Percentiles rank a stretch among this genome's conserved stretches.
These are phyloP conservation scores for Epichloe scottii DNA, from an alignment of 2,329 filamentous ascomycete species.

Conservation along the genomic window DNA sequence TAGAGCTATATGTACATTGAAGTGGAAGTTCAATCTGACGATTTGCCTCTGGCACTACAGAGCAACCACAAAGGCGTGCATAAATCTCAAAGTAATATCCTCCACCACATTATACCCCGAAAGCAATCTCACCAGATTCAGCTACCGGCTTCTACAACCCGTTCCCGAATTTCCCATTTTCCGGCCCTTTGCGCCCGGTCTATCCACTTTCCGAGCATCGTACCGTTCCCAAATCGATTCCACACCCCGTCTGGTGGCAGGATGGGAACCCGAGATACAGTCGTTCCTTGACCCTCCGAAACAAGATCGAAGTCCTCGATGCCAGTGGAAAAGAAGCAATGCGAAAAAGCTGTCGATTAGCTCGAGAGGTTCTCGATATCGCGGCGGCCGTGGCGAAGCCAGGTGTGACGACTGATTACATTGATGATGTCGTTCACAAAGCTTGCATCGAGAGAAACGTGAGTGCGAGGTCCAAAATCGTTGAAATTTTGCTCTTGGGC, in stretches of 20 bases:
- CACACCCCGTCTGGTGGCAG: slow-evolving; percentile 74
- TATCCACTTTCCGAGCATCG: slow-evolving; percentile 69
- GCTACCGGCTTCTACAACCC: slow-evolving; percentile 84
- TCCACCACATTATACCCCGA: slow-evolving; percentile 66
- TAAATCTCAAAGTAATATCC: slow-evolving; percentile 65
- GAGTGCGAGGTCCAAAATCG: slow-evolving; percentile 22
- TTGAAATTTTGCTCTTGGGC: neutral
- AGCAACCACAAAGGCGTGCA: slow-evolving; percentile 57
- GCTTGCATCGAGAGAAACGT: slow-evolving; percentile 89
- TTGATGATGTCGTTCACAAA: slow-evolving; percentile 90
- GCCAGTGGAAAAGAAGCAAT: slow-evolving; percentile 74
- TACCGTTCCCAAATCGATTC: slow-evolving; percentile 66
- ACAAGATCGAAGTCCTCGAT: slow-evolving; percentile 73
- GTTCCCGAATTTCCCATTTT: slow-evolving; percentile 76
- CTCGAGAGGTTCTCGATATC: slow-evolving; percentile 85
- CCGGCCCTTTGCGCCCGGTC: slow-evolving; percentile 70
- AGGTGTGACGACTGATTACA: slow-evolving; percentile 91
- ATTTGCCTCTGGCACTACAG: slow-evolving; percentile 33
- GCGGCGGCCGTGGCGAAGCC: slow-evolving; percentile 72
- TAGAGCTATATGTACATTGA: neutral
- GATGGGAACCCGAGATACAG: slow-evolving; percentile 62
- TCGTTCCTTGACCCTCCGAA: slow-evolving; percentile 51
- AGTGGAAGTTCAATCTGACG: neutral
- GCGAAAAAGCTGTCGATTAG: slow-evolving; percentile 80
- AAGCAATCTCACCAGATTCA: slow-evolving; percentile 82